These are phyloP conservation scores for Alternaria tenuissima DNA, from an alignment of 2,329 filamentous ascomycete species.

Conservation along the genomic window DNA sequence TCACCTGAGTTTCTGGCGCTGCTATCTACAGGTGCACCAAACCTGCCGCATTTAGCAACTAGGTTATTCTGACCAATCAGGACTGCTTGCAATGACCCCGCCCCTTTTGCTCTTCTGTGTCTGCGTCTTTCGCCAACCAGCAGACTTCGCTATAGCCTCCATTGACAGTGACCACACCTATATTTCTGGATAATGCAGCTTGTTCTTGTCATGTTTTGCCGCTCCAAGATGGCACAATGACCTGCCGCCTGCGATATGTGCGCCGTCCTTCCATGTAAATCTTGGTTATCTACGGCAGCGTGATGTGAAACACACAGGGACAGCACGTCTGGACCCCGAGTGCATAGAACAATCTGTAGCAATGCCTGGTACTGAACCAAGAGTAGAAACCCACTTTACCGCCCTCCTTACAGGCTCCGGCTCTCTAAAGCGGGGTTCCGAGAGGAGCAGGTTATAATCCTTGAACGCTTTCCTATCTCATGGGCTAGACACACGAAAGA, in stretches of 20 bases:
- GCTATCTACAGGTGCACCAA: background rate
- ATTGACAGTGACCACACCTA: background rate
- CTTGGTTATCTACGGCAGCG: background rate
- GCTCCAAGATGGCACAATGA: background rate
- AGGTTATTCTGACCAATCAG: background rate
- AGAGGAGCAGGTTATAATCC: constrained; percentile 11
- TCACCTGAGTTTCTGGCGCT: background rate
- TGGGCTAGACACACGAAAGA: background rate
- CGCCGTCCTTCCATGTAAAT: background rate
- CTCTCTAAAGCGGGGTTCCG: constrained; percentile 17
- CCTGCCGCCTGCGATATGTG: background rate
- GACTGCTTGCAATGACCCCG: background rate
- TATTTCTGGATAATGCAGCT: background rate
- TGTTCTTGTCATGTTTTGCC: background rate
- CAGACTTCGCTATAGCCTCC: background rate
- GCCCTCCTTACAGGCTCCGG: constrained; percentile 5
- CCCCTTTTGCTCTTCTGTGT: too few species aligned
- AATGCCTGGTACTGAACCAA: background rate
- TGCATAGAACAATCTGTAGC: background rate
- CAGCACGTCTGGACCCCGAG: background rate
- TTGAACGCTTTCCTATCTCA: background rate
- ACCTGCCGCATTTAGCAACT: constrained; percentile 3
- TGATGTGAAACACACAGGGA: background rate
- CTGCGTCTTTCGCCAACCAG: background rate
- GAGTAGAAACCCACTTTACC: background rate